Evolutionary conservation across 495 filamentous ascomycete species (phyloP), one percentile per base, ranked within the genome.

Genomic region (Penicillium paradoxum): DNA sequence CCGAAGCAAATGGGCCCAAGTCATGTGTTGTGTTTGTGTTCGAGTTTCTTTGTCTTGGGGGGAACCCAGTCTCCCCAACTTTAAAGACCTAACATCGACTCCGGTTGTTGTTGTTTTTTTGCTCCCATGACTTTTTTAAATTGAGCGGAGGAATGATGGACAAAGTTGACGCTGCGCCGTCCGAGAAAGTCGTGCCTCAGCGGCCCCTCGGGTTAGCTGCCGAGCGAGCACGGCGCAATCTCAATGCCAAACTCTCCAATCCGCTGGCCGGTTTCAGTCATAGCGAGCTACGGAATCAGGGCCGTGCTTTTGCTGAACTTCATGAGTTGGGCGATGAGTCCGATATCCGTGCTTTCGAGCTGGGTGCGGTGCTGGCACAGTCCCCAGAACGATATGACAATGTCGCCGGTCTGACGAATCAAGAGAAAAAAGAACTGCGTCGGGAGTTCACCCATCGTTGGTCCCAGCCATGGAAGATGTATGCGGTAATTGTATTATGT

Each of bases 291-390:
- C 74, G 71, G 32, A 73, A 72, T 39, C 81, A 80, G 68, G 89
- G 86, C 25, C 83, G 81, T 40, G 74, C 73, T 3, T 91, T 88
- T 64, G 86, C 83, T 22, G 66, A 70, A n/a, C 74, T 78, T 24
- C 74, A 88, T 56, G 78, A 80, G 14, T 71, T 90, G 36, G 83
- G 79, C 15, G 79, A 82, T 45, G 67, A 73, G 24, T 67, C 73
- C 5, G 87, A 90, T 58, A 69, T 89, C 32, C 75, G 83, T 19
- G 83, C 83, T 17, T 88, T 95, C 63, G 78, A 80, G 37, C 76
- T 88, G 51, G 89, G 88, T 3, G 89, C 89, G 42, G 75, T 88
- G 39, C 73, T 91, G 46, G 85, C 85, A 4, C 81, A 86, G 37
- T 67, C 80, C 13, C 79, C 80, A 6, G 67, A 73, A 40, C 66